phyloP scores from a whole-genome alignment of 371 early-diverging fungal species.

The Nosema muscidifuracis region DNA sequence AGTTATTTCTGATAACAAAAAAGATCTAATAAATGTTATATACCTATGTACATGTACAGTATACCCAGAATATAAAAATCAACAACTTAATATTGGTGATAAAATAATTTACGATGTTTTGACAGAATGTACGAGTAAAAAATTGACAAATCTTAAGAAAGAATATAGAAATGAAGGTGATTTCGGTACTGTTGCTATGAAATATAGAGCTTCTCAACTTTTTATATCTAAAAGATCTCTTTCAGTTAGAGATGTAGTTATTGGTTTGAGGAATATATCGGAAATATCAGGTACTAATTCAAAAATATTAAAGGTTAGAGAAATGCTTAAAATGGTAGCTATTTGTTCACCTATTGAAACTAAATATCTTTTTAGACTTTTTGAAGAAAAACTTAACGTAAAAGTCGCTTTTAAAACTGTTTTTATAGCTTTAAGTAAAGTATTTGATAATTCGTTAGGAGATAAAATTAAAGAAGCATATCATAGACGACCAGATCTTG shows the following conservation, averaged over 20 bases:
- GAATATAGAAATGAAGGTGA: conserved; percentile 59
- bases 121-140: conserved; percentile 40
- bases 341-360: conserved; percentile 50
- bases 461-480: conserved; percentile 62
- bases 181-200: conserved; percentile 63
- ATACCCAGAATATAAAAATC: conserved; percentile 53
- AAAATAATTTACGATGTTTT: conserved; percentile 50
- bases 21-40: conserved; percentile 36
- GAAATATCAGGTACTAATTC: conserved; percentile 50
- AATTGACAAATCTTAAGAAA: conserved; percentile 38
- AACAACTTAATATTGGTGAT: conserved; percentile 63
- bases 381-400: conserved; percentile 63
- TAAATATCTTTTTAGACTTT: conserved; percentile 61
- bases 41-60: conserved; percentile 59
- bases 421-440: conserved; percentile 49
- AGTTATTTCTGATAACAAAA: conserved; percentile 15
- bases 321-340: conserved; percentile 52
- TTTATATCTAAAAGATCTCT: conserved; percentile 46
- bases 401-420: conserved; percentile 62
- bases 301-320: conserved; percentile 41
- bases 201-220: conserved; percentile 34
- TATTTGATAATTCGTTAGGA: conserved; percentile 32
- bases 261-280: conserved; percentile 41
- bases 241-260: conserved; percentile 47
- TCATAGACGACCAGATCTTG: conserved; percentile 55